Base-by-base conservation (phyloP, 2,329 filamentous ascomycete species). In the Simplicillium sp. region DNA sequence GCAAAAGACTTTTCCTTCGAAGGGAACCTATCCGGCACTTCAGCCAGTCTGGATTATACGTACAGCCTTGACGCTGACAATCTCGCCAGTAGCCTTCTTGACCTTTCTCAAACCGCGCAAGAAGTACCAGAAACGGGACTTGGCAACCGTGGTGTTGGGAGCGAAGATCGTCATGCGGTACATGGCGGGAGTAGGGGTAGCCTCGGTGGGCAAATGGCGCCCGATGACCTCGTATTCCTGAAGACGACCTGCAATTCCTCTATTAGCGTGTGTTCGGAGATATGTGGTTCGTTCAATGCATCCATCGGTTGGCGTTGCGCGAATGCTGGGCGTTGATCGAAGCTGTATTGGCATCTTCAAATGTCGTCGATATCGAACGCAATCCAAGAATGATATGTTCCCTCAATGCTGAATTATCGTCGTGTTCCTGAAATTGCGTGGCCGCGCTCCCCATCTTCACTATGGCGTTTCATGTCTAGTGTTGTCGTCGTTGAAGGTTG, bases 51-150 rank as follows among this genome's bases (percentile, higher is more conserved):
- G 29, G 9, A 36, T 29, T 38, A 12, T 50, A 75, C 84, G 62
- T 82, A 95, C 90, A 77, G 83, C 76, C 78, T 97, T 97, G 74
- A 97, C 71, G 70, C 80, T 85, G 68, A 98, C 88, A 66, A 98
- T 95, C 84, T 98, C 92, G 71, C 92, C 92, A 66, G 94, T 97
- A 66, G 90, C 84, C 87, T 98, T 98, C 89, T 98, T 98, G 78
- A 98, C 88, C 84, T 98, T 98, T 68, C 87, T 84, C 64, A 98
- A 81, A 80, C 94, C 94, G 73, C 88, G 87, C 71, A 98, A 76
- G 82, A 98, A 98, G 82, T 98, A 98, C 94, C 94, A 98, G 85
- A 95, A 98, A 66, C 92, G 87, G 67, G 89, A 96, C 84, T 98
- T 98, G 68, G 94, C 92, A 62, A 98, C 89, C 57, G 96, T 92